Evolutionary conservation across 139 green algal species (phyloP).

Genomic region (Chlamydomonas asymmetrica): DNA sequence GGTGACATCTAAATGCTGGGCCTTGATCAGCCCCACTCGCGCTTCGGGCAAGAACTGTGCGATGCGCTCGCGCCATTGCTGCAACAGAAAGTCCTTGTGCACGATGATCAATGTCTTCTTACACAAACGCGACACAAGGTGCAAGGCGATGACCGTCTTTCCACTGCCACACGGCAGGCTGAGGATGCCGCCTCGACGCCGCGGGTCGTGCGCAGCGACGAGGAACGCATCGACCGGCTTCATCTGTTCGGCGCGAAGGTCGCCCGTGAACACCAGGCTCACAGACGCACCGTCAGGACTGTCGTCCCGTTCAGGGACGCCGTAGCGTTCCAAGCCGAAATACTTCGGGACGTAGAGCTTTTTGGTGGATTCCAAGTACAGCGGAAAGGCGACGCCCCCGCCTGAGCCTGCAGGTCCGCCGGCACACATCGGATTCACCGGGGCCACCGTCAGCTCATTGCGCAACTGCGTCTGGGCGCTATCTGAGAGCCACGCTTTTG

Average conservation of each 20-base stretch:
- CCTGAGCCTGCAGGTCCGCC: too few species aligned
- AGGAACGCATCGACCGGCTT: constrained; percentile 17
- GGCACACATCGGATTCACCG: too few species aligned
- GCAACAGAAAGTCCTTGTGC: constrained; percentile 38
- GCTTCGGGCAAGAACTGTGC: constrained; percentile 20
- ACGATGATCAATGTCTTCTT: constrained; percentile 26
- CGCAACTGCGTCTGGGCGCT: too few species aligned
- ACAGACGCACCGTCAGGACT: too few species aligned
- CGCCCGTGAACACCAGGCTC: constrained; percentile 1
- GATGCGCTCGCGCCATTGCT: constrained; percentile 33
- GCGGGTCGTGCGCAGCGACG: constrained; percentile 16
- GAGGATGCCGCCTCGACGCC: constrained; percentile 25
- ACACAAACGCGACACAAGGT: constrained; percentile 1
- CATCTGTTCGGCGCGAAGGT: constrained; percentile 14
- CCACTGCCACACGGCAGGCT: constrained; percentile 18
- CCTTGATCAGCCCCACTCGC: constrained; percentile 19
- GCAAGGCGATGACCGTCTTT: constrained; percentile 28
- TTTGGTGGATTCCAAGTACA: not conserved
- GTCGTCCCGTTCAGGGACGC: not conserved
- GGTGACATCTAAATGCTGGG: constrained; percentile 12
- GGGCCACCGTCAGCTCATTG: too few species aligned
- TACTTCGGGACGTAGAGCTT: constrained; percentile 17
- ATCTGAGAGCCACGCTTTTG: too few species aligned
- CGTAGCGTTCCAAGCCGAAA: constrained; percentile 14
- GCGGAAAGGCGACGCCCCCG: too few species aligned